Percentiles rank a stretch among this genome's conserved stretches.
Evolutionary conservation across 768 basidiomycete species (phyloP).

Genomic region (Gautieria morchelliformis): DNA sequence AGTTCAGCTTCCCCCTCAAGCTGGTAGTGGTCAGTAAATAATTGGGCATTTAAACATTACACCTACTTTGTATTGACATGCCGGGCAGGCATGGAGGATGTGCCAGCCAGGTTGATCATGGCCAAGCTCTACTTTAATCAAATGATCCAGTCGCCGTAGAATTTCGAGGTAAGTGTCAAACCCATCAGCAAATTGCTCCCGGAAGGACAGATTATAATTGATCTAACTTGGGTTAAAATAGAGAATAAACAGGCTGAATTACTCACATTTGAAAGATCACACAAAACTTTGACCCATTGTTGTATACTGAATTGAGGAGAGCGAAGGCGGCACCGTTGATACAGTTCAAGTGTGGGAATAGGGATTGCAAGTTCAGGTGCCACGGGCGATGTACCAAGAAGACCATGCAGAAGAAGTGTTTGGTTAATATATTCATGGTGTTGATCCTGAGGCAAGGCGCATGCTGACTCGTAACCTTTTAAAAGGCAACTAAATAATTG

Average conservation of each 20-base stretch:
- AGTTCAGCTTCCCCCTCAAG: slow-evolving; percentile 13
- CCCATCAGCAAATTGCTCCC: slow-evolving; percentile 18
- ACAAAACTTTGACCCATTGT: slow-evolving; percentile 20
- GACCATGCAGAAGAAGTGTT: background rate
- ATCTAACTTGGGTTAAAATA: slow-evolving; percentile 1
- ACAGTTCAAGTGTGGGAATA: background rate
- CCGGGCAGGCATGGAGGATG: slow-evolving; percentile 17
- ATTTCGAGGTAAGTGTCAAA: slow-evolving; percentile 21
- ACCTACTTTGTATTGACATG: slow-evolving; percentile 16
- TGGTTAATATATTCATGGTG: background rate
- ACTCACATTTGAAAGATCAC: slow-evolving; percentile 16
- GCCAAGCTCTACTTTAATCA: slow-evolving; percentile 10
- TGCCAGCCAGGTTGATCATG: slow-evolving; percentile 16
- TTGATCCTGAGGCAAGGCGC: background rate
- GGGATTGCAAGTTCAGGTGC: background rate
- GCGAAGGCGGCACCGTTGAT: background rate
- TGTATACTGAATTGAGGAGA: slow-evolving; percentile 17
- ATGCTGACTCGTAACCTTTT: background rate
- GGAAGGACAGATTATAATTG: slow-evolving; percentile 21
- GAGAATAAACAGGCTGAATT: background rate
- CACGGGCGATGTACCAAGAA: background rate
- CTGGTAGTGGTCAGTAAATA: background rate
- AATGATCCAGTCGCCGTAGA: slow-evolving; percentile 8
- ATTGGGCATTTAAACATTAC: background rate
- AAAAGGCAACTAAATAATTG: too few relatives aligned